A percentile compares a stretch with the other conserved stretches of the same genome.
Evolutionary conservation across 768 basidiomycete genomes (phyloP).

Genomic region (Mycena indigotica): DNA sequence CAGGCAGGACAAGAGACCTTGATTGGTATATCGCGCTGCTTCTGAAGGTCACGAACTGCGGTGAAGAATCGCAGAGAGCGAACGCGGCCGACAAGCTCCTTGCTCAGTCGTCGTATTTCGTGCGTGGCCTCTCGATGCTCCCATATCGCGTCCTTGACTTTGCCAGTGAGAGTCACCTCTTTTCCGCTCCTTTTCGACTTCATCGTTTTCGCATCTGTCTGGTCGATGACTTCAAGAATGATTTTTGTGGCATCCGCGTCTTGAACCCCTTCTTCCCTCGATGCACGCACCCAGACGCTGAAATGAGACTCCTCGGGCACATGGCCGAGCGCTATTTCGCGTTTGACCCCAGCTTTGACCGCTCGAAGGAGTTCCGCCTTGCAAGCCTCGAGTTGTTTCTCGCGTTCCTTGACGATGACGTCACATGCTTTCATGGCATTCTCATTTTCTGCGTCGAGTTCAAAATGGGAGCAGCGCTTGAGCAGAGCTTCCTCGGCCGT

Average conservation of each 20-base stretch:
- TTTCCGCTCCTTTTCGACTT: slow-evolving; percentile 49
- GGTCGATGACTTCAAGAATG: slow-evolving; percentile 58
- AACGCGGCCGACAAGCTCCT: slow-evolving; percentile 87
- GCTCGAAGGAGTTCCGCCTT: slow-evolving; percentile 68
- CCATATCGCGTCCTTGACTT: slow-evolving; percentile 68
- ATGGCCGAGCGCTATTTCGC: slow-evolving; percentile 69
- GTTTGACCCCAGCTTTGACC: slow-evolving; percentile 63
- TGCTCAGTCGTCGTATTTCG: slow-evolving; percentile 77
- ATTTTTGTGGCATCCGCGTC: slow-evolving; percentile 75
- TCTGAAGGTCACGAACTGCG: slow-evolving; percentile 86
- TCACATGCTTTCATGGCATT: slow-evolving; percentile 93
- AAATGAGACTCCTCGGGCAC: slow-evolving; percentile 75
- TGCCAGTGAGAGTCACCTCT: slow-evolving; percentile 56
- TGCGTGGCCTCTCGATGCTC: slow-evolving; percentile 86
- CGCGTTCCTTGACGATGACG: slow-evolving; percentile 82
- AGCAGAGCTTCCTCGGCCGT: slow-evolving; percentile 90
- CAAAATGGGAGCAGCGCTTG: slow-evolving; percentile 95
- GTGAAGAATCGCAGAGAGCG: slow-evolving; percentile 92
- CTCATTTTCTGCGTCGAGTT: slow-evolving; percentile 68
- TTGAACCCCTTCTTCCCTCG: slow-evolving; percentile 69
- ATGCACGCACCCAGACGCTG: slow-evolving; percentile 73
- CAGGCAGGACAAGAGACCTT: slow-evolving; percentile 67
- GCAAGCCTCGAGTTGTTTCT: slow-evolving; percentile 78
- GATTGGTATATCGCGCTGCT: slow-evolving; percentile 62
- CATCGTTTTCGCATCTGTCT: slow-evolving; percentile 53